Evolutionary conservation across 2,329 filamentous ascomycete genomes (phyloP).

Genomic region (Xylariaceae sp.): DNA sequence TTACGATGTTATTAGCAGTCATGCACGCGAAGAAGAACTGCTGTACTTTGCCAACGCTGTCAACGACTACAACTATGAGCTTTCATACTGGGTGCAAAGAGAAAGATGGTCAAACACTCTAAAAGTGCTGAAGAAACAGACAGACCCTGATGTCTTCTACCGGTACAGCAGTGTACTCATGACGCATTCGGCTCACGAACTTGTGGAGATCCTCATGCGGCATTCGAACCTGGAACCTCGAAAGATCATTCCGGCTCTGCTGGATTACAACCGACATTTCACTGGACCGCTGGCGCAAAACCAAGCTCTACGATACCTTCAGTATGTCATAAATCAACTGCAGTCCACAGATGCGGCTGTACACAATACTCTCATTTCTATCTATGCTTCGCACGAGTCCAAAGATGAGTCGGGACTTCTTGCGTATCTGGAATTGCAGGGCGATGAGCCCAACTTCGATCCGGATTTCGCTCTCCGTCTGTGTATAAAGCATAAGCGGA

Average conservation of each 20-base stretch:
- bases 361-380: constrained; percentile 94
- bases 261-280: constrained; percentile 84
- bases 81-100: constrained; percentile 95
- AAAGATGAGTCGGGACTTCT: constrained; percentile 80
- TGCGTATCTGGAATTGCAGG: constrained; percentile 85
- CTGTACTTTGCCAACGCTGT: constrained; percentile 84
- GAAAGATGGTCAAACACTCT: constrained; percentile 88
- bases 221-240: constrained; percentile 79
- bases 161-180: constrained; percentile 96
- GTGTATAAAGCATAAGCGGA: constrained; percentile 89
- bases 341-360: constrained; percentile 77
- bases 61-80: constrained; percentile 88
- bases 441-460: constrained; percentile 81
- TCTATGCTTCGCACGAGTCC: constrained; percentile 82
- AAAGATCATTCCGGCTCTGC: constrained; percentile 83
- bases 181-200: constrained; percentile 74
- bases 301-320: constrained; percentile 88
- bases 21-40: constrained; percentile 88
- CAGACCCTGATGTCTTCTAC: constrained; percentile 88
- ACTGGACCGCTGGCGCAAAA: constrained; percentile 67
- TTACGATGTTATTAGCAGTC: constrained; percentile 93
- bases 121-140: constrained; percentile 86
- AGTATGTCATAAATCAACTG: constrained; percentile 85
- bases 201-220: constrained; percentile 94
- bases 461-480: constrained; percentile 92